phyloP scores from a whole-genome alignment of 1,139 yeast species.

The Yamadazyma pseudoaaseri region DNA sequence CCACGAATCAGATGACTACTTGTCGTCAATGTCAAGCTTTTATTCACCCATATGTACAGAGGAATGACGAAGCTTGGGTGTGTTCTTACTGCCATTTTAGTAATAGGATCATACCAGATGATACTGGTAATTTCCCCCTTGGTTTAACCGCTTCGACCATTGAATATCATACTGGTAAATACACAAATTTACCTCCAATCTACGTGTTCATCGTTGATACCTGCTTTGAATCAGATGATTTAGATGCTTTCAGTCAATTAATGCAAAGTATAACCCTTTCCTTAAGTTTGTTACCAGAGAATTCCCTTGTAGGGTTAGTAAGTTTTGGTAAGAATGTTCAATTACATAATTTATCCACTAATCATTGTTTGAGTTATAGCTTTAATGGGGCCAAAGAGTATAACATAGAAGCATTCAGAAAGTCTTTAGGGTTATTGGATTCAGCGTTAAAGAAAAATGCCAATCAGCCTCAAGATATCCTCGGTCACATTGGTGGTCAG shows the following conservation, averaged over 20 bases:
- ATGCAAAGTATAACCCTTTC: constrained; percentile 55
- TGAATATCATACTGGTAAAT: constrained; percentile 56
- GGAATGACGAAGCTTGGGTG: constrained; percentile 51
- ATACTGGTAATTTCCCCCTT: constrained; percentile 11
- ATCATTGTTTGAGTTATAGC: constrained; percentile 28
- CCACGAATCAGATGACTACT: constrained; percentile 20
- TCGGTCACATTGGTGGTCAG: constrained; percentile 31
- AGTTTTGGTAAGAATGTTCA: constrained; percentile 66
- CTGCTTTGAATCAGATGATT: constrained; percentile 45
- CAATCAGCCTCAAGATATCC: constrained; percentile 9
- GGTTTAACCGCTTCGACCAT: constrained; percentile 33
- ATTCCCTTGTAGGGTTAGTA: constrained; percentile 57
- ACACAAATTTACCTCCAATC: constrained; percentile 45
- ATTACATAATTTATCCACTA: constrained; percentile 54
- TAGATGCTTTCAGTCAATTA: constrained; percentile 45
- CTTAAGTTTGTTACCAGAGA: constrained; percentile 57
- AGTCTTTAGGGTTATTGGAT: constrained; percentile 52
- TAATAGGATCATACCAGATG: constrained; percentile 39
- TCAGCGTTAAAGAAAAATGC: constrained; percentile 7
- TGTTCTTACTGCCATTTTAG: constrained; percentile 62
- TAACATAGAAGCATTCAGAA: constrained; percentile 48
- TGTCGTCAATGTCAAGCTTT: constrained; percentile 65
- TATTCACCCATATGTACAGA: constrained; percentile 53
- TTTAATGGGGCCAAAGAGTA: constrained; percentile 65
- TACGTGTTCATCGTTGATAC: constrained; percentile 70